Evolutionary conservation across 2,329 filamentous ascomycete genomes (phyloP), one percentile per base, ranked within the genome.

Genomic region (Aspergillus flavus): DNA sequence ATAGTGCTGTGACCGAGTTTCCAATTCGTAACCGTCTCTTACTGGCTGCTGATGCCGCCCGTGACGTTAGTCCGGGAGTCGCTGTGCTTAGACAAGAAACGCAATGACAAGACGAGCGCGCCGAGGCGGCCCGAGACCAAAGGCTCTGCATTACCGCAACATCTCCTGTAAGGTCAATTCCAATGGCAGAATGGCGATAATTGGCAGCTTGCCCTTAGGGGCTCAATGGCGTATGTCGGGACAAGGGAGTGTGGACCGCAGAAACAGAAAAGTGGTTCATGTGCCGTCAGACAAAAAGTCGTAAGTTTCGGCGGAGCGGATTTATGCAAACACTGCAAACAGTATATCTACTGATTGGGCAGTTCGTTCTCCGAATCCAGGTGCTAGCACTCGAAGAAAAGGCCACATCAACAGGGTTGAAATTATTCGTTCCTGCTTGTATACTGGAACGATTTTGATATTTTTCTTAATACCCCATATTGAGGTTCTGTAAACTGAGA

Each of bases 1-100:
- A 80, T n/a, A 81, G 70, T n/a, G 76, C 74, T 0, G 79, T 80
- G 30, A 80, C 72, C 1, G 78, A 76, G 65, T 82, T 80, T n/a
- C 75, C 78, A 57, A 80, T 70, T 26, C 76, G 73, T 59, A 81
- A 71, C 36, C 76, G 73, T 67, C 73, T 73, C 57, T 75, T 76
- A 62, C 75, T 75, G 28, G 79, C 73, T 23, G 76, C 73, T 39
- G 76, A 71, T 36, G 74, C 65, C 48, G 76, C 67, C 61, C 76
- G 73, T 57, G 75, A 77, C 26, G 78, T 70, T 28, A 80, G 66
- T 36, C 72, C 74, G 64, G 73, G 76, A 43, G 73, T 69, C 50
- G 68, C 70, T 39, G 76, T 77, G 62, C 75, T 78, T 57, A 77
- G 59, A 66, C 79, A 81, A 59, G 78, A 78, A 59, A 79, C 72